These are phyloP conservation scores for Cladorrhinum sp. DNA, from an alignment of 2,329 filamentous ascomycete genomes.

Conservation along the genomic window DNA sequence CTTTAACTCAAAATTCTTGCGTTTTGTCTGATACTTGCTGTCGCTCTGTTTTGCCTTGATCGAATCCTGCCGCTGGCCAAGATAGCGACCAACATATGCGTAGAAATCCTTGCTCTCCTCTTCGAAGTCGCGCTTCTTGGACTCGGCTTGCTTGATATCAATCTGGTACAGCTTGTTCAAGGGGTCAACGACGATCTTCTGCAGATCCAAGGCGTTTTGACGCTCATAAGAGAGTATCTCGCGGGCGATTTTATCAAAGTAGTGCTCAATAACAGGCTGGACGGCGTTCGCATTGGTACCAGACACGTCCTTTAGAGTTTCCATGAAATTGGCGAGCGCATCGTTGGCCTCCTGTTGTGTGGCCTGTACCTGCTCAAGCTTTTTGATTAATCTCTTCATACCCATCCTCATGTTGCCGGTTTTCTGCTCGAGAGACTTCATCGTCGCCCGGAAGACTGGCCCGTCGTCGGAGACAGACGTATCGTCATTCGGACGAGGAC, in stretches of 20 bases:
- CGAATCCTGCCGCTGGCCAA: conserved; percentile 94
- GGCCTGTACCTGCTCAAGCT: conserved; percentile 81
- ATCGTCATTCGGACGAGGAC: conserved; percentile 81
- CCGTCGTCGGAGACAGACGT: conserved; percentile 85
- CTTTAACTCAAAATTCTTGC: conserved; percentile 92
- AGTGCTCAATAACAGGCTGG: conserved; percentile 94
- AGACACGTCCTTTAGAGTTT: conserved; percentile 81
- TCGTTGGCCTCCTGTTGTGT: conserved; percentile 84
- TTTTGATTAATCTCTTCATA: conserved; percentile 95
- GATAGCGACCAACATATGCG: conserved; percentile 87
- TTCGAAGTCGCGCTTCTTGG: conserved; percentile 96
- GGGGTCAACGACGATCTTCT: conserved; percentile 92
- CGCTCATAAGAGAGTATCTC: conserved; percentile 87
- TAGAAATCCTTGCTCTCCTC: conserved; percentile 99
- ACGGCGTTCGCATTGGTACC: conserved; percentile 92
- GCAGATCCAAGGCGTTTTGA: conserved; percentile 77
- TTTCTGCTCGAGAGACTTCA: conserved; percentile 94
- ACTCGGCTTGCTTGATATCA: conserved; percentile 96
- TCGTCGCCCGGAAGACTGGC: conserved; percentile 90
- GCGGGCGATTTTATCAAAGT: conserved; percentile 93
- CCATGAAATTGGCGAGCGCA: conserved; percentile 76
- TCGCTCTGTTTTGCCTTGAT: conserved; percentile 98
- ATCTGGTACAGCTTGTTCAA: conserved; percentile 86
- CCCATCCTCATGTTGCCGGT: conserved; percentile 89
- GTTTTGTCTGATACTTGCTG: conserved; percentile 91